Evolutionary conservation across 805 yeast genomes (phyloP), one percentile per base, ranked within the genome.

Genomic region (Myxozyma geophila): DNA sequence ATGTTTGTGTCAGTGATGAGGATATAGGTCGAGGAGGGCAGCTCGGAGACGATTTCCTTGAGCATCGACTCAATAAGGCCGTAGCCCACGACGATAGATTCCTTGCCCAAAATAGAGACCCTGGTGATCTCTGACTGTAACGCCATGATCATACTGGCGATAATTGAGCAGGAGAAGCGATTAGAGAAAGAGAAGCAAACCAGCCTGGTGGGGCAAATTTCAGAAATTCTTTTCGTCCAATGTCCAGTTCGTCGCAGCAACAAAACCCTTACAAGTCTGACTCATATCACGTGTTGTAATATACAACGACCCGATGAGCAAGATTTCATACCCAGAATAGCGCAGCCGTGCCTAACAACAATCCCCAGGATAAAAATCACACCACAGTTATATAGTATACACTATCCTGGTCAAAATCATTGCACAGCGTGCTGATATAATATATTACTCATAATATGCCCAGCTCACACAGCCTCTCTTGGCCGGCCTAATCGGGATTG

Each of bases 11-110:
- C 99, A 44, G 97, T 90, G 67, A 95, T 83, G 64, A 95, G 80
- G 64, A 92, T 97, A 78, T 95, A 95, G 10, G 98, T 93, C 6
- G 98, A 91, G 7, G 98, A 90, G 56, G 86, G 83, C 71, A 87
- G 81, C 39, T 81, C 80, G 9, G 76, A 71, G 43, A 92, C 79
- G 51, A 87, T 83, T 67, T 89, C 90, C 7, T 80, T 75, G 62
- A 90, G 89, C 60, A 93, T 86, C 71, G 90, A 92, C 63, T 82
- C 80, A 70, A 85, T 86, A 70, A 92, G 86, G 59, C 87, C 84
- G 79, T 87, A 91, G 43, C 99, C 99, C 66, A 95, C 92, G 76
- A 90, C 96, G 77, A 95, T 91, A 62, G 88, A 81, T 59, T 92
- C 92, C 67, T 84, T 77, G 17, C 97, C 96, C 71, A 95, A 82